These are phyloP conservation scores for Geotrichum citri-aurantii DNA, from an alignment of 1,139 yeast species.

Conservation along the genomic window DNA sequence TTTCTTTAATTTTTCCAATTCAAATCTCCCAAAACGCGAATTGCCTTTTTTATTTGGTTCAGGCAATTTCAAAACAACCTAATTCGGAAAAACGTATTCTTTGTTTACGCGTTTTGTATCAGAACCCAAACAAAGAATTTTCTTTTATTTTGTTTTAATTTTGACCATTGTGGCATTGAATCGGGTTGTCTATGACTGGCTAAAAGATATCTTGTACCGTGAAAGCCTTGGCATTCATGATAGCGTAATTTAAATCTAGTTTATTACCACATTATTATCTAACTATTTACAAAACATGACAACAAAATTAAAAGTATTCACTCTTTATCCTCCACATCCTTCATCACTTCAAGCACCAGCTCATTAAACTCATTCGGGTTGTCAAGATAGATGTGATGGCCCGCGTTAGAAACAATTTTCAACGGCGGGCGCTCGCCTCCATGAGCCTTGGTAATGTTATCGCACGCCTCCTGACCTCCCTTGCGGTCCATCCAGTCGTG, in stretches of 20 bases:
- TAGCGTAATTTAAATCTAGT: neutral
- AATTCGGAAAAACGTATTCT: neutral
- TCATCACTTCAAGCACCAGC: slow-evolving; percentile 41
- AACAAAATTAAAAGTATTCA: neutral
- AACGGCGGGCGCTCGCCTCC: slow-evolving; percentile 8
- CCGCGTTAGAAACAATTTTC: slow-evolving; percentile 50
- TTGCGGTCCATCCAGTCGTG: slow-evolving; percentile 80
- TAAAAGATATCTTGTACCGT: neutral
- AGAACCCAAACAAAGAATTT: neutral
- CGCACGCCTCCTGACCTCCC: slow-evolving; percentile 50
- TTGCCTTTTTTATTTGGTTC: neutral
- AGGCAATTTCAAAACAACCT: neutral
- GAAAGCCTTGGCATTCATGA: neutral
- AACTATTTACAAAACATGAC: neutral
- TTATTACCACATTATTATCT: neutral
- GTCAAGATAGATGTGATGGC: slow-evolving; percentile 78
- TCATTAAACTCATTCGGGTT: slow-evolving; percentile 52
- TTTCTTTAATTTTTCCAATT: too few species aligned
- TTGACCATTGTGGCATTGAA: neutral
- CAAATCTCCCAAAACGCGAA: neutral
- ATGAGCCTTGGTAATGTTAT: slow-evolving; percentile 4
- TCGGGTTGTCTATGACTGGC: neutral
- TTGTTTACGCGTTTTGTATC: neutral
- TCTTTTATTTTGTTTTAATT: neutral
- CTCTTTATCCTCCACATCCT: slow-evolving; percentile 7